These are phyloP conservation scores for Fonsecaea multimorphosa DNA, from an alignment of 2,329 filamentous ascomycete species.

Conservation along the genomic window DNA sequence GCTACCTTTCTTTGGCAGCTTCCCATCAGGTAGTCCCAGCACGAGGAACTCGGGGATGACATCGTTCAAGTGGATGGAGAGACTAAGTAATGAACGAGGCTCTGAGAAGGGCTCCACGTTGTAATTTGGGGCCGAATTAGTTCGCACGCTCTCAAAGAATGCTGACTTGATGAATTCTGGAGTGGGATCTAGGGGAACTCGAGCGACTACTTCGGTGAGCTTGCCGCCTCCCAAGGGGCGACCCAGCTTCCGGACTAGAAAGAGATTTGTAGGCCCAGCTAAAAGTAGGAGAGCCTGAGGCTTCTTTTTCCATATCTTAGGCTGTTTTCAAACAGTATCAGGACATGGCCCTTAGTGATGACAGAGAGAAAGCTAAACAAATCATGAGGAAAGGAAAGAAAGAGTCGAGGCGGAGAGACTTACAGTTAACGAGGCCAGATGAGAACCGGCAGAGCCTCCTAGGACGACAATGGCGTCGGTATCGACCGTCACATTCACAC, in stretches of 20 bases:
- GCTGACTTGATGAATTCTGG: slow-evolving; percentile 15
- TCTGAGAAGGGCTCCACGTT: background rate
- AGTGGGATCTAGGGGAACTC: background rate
- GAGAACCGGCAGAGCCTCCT: slow-evolving; percentile 3
- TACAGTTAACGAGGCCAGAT: slow-evolving; percentile 2
- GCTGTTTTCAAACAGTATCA: background rate
- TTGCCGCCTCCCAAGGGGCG: slow-evolving; percentile 4
- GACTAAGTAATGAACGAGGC: background rate
- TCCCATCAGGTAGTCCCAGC: background rate
- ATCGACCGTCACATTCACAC: background rate
- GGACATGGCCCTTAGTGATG: too few relatives aligned
- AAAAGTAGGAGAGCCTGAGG: background rate
- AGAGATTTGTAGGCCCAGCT: slow-evolving; percentile 1
- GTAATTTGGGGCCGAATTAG: background rate
- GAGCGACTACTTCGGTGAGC: background rate
- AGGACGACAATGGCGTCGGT: slow-evolving; percentile 2
- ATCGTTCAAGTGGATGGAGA: slow-evolving; percentile 9
- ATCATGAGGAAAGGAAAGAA: too few relatives aligned
- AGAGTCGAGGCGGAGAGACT: background rate
- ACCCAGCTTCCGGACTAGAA: background rate
- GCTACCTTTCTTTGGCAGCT: slow-evolving; percentile 1
- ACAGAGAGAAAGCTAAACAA: too few relatives aligned
- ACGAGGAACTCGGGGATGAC: background rate
- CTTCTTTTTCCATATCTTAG: slow-evolving; percentile 12
- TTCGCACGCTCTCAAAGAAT: background rate